Base-by-base conservation (phyloP, 1,139 yeast species). In the Scheffersomyces parashehatae region DNA sequence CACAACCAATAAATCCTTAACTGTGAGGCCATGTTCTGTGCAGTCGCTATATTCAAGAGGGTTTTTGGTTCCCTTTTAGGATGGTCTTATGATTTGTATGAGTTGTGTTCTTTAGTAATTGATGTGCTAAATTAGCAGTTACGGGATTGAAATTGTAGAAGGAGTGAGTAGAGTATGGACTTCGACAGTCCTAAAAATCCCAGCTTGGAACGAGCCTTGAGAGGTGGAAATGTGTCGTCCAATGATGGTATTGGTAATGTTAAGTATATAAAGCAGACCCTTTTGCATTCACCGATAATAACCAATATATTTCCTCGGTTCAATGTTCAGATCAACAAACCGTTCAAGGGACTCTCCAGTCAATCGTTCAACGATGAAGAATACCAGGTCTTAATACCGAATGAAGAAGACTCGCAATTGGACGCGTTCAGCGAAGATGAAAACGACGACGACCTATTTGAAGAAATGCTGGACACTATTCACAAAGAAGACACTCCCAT, bases 371-470 rank as follows among this genome's bases (percentile, higher is more conserved):
- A 70, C 43, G 78, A 72, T 38, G 77, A 70, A 38, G 63, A 60
- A 20, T 71, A 69, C 50, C 77, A 73, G 48, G 59, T 57, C 15
- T 45, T 70, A 37, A 59, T 66, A 3, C 67, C 71, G 0, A 64
- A 60, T 24, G 75, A 68, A 35, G 69, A 65, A 35, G 77, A 73
- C 46, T 72, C 77, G 0, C 76, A 70, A 49, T 53, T 62, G 46
- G 74, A 67, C 32, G 70, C 61, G 10, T 70, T 71, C 45, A 59
- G 62, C 39, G 77, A 71, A 33, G 72, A 63, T 35, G 71, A 65
- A 24, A 70, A 65, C 31, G 63, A 56, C 28, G 64, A 59, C 15
- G 50, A 40, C 12, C 31, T 38, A 3, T 36, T 28, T 41, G 38
- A 28, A 38, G 51, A 24, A 16, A 46, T 35, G 48, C 26, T 20